Evolutionary conservation across 345 rosid species (phyloP).

Genomic region (Leavenworthia alabamica): DNA sequence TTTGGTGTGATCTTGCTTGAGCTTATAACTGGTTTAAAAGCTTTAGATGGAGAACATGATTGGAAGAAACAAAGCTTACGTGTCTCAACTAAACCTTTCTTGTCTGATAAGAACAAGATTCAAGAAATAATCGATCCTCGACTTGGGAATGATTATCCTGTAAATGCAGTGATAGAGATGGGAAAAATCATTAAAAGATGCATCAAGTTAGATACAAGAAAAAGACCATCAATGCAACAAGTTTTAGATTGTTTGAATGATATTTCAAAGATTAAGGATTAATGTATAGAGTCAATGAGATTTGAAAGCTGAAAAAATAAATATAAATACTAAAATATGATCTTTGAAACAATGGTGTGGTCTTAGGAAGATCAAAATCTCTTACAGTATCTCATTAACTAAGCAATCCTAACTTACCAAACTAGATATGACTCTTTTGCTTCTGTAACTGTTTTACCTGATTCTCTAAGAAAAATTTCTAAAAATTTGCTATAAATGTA

Average conservation of each 20-base stretch:
- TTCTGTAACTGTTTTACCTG: not conserved
- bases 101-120: conserved; percentile 1
- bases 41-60: not conserved
- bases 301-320: not conserved
- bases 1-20: conserved; percentile 25
- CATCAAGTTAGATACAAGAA: not conserved
- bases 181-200: conserved; percentile 2
- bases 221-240: conserved; percentile 13
- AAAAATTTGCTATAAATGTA: not conserved
- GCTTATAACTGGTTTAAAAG: conserved; percentile 2
- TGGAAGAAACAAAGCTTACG: not conserved
- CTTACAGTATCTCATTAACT: not conserved
- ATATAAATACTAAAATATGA: not conserved
- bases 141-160: conserved; percentile 10
- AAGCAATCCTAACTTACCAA: not conserved
- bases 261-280: conserved; percentile 12
- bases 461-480: not conserved
- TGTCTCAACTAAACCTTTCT: conserved; percentile 13
- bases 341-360: not conserved
- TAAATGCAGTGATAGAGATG: not conserved
- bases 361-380: not conserved
- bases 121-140: conserved; percentile 8
- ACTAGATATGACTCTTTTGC: not conserved
- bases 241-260: not conserved
- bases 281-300: not conserved